Base-by-base conservation (phyloP, 2,329 filamentous ascomycete genomes). In the Blastomyces emzantsi region DNA sequence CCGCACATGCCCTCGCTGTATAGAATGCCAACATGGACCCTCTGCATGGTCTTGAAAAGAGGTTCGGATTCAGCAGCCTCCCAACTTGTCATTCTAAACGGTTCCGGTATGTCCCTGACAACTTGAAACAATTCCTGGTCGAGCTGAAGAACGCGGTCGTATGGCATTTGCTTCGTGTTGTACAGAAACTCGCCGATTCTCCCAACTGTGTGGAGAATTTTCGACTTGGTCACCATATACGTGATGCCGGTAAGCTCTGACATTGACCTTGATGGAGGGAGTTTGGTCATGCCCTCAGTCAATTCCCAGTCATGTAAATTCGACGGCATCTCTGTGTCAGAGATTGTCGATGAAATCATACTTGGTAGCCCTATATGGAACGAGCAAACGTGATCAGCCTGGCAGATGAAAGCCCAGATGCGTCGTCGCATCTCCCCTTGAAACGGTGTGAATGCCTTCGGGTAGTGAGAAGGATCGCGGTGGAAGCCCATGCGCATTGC, bases 271-370 rank as follows among this genome's bases (percentile, higher is more conserved):
- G 72, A 56, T 13, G 67, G 65, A 28, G 73, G 71, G 47, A 75
- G 61, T 49, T 67, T 65, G 28, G 62, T 64, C n/a, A 67, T 74
- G 6, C 74, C 66, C 30, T 76, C 73, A 49, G 74, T 64, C 41
- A 80, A 69, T 51, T 80, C 78, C 6, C 72, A 70, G 43, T 80
- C 77, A 0, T 67, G 64, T 1, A 80, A 66, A 65, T 80, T 80
- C 0, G 70, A 68, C 8, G 78, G 78, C 63, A 75, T 69, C 33
- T 67, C 65, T 2, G 73, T 75, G 64, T 80, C 78, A 59, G 69
- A 72, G 65, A 76, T 72, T n/a, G 67, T 66, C 8, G 73, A 69
- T 60, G 73, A 71, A 55, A 75, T 73, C 68, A 76, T 74, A 7
- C 73, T 68, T 22, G 77, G 77, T 17, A 79, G 60, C 1, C 76